These are phyloP conservation scores for Beauveria caledonica DNA, from an alignment of 2,329 filamentous ascomycete species.

Conservation along the genomic window DNA sequence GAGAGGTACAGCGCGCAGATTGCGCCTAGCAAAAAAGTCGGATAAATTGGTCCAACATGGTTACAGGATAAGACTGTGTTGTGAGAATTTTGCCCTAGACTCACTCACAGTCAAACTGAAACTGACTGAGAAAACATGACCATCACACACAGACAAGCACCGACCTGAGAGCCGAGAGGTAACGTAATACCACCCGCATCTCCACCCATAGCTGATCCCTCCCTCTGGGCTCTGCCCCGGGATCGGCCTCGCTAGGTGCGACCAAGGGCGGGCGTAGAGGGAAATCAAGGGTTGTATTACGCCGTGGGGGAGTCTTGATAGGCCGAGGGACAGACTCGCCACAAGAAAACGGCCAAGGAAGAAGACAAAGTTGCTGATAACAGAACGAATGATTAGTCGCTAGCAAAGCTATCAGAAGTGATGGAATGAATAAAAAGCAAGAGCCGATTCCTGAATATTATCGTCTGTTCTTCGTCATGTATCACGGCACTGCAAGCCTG, in stretches of 20 bases:
- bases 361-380: neutral
- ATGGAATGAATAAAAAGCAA: neutral
- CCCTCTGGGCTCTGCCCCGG: neutral
- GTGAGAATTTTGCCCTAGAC: no score
- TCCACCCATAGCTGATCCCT: neutral
- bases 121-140: neutral
- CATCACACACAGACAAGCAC: neutral
- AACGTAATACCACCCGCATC: neutral
- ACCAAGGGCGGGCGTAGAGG: neutral
- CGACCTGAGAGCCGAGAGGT: neutral
- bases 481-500: neutral
- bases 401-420: no score
- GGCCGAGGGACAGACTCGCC: neutral
- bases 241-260: conserved; percentile 3
- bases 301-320: neutral
- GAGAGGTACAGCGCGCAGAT: no score
- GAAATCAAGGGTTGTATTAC: neutral
- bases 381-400: neutral
- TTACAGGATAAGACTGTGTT: no score
- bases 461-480: neutral
- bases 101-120: no score
- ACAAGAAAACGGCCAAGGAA: no score
- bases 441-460: neutral
- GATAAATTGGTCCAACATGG: no score
- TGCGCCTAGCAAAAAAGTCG: no score